Evolutionary conservation across 164 flowering plant genomes (phyloP), one percentile per base, ranked within the genome.

Genomic region (Magnolia officinalis): DNA sequence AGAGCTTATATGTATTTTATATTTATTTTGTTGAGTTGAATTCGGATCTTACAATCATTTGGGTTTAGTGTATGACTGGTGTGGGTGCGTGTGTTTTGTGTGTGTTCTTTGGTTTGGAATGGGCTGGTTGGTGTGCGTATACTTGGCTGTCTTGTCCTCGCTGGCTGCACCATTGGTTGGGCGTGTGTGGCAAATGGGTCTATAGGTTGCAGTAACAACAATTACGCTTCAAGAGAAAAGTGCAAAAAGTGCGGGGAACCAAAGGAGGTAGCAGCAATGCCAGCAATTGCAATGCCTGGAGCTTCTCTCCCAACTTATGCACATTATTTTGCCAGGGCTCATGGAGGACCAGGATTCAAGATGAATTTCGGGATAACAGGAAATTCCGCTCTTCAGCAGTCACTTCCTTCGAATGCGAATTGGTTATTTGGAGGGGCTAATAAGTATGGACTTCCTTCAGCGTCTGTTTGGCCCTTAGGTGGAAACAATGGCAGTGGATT

Each of bases 171-270:
- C 85, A 67, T 85, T 90, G 88, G 91, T 87, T 87, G 91, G 82
- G 92, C 88, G 82, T 87, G 89, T 87, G 77, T 82, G 92, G 91
- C 84, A 86, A 73, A 82, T 88, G 95, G 89, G 84, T 77, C 89
- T 86, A 85, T 93, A 95, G 98, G 96, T 89, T 95, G 98, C 98
- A 95, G 94, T 91, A 93, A 95, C 95, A 93, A 93, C 97, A 95
- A 95, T 90, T 95, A 93, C 89, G 97, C 98, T 72, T 93, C 97
- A 83, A 85, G 98, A 88, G 97, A 91, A 81, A 89, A 87, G 90
- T 95, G 98, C 95, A 92, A 92, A 84, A 95, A 95, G 88, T 95
- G 97, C 80, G 97, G 97, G 77, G 91, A 90, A 85, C 92, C 91
- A 76, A 95, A 91, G 94, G 97, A 91, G 89, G 81, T 93, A 84